Evolutionary conservation across 208 protist species (phyloP).

Genomic region (Strigomonas galati): DNA sequence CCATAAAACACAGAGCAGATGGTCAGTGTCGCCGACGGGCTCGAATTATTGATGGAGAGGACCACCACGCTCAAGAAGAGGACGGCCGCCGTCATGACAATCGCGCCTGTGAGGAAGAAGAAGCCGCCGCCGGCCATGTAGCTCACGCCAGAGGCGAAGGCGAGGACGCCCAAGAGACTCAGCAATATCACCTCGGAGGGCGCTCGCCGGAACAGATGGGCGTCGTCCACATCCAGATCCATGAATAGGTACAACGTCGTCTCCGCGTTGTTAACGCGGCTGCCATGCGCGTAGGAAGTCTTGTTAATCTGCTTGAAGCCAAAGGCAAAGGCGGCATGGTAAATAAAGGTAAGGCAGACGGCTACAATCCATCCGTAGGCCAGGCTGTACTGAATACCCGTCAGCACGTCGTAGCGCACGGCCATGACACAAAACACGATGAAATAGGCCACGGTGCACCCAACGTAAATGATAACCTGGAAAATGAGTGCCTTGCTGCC

Average conservation of each 20-base stretch:
- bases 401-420: slow-evolving; percentile 35
- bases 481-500: slow-evolving; percentile 32
- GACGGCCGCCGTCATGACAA: slow-evolving; percentile 22
- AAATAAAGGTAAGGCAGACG: slow-evolving; percentile 53
- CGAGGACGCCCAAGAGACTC: slow-evolving; percentile 22
- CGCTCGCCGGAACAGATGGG: slow-evolving; percentile 21
- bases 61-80: slow-evolving; percentile 32
- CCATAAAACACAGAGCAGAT: slow-evolving; percentile 41
- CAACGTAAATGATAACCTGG: slow-evolving; percentile 36
- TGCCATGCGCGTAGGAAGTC: slow-evolving; percentile 43
- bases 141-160: slow-evolving; percentile 44
- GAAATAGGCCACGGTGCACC: slow-evolving; percentile 35
- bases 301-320: slow-evolving; percentile 33
- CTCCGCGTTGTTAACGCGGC: slow-evolving; percentile 52
- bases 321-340: slow-evolving; percentile 58
- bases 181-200: slow-evolving; percentile 39
- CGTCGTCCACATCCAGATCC: slow-evolving; percentile 43
- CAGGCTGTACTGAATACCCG: slow-evolving; percentile 54
- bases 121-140: slow-evolving; percentile 37
- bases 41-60: slow-evolving; percentile 26
- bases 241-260: slow-evolving; percentile 48
- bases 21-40: slow-evolving; percentile 32
- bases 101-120: slow-evolving; percentile 36
- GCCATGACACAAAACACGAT: slow-evolving; percentile 63
- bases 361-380: slow-evolving; percentile 70